phyloP scores from a whole-genome alignment of 176 grass and related monocot genomes.

The Raddia distichophylla region DNA sequence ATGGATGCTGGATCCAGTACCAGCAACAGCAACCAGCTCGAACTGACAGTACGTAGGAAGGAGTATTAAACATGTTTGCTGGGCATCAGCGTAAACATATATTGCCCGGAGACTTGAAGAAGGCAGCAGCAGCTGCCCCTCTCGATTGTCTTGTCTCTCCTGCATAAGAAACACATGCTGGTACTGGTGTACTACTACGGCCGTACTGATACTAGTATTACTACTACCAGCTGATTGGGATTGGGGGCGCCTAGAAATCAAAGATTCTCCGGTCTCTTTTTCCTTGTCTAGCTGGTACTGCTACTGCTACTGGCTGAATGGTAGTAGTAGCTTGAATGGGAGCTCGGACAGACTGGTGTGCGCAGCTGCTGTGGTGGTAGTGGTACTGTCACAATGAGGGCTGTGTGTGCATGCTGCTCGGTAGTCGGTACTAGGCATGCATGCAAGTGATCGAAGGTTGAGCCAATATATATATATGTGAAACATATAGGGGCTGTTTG shows the following conservation, averaged over 20 bases:
- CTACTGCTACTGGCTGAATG: no score
- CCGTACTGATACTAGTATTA: background rate
- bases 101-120: background rate
- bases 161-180: background rate
- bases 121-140: background rate
- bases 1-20: no score
- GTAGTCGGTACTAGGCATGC: no score
- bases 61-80: background rate
- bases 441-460: background rate
- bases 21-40: background rate
- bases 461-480: no score
- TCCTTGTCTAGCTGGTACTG: no score
- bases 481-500: no score
- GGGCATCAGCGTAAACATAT: background rate
- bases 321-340: no score
- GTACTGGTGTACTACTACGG: no score
- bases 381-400: background rate
- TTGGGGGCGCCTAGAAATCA: background rate
- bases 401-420: background rate
- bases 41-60: no score
- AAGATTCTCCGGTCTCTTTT: background rate
- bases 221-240: no score
- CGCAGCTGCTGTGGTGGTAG: no score
- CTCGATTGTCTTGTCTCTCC: background rate
- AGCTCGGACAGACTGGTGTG: no score